Conservation (phyloP, 2,329 filamentous ascomycete genomes). For the Fusarium sp. region DNA sequence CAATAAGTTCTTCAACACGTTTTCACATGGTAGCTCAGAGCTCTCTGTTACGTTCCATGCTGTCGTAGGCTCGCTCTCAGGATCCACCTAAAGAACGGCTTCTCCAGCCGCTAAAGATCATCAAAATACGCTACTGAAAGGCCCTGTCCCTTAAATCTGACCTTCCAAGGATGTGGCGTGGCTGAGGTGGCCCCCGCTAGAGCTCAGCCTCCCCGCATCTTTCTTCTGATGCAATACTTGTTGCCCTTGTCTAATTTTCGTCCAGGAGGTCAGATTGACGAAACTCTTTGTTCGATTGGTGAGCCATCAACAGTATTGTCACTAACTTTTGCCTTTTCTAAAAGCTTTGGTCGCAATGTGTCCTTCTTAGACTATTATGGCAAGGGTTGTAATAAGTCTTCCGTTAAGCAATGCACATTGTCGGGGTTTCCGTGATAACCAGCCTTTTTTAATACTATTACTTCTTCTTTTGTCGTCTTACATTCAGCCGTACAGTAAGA, state of each 20-base stretch:
- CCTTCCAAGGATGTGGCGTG: constrained; percentile 27
- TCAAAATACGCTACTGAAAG: constrained; percentile 6
- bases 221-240: constrained; percentile 1
- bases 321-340: neutral
- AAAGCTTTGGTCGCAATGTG: neutral
- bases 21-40: neutral
- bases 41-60: constrained; percentile 6
- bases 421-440: neutral
- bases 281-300: neutral
- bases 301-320: neutral
- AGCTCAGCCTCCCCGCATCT: constrained; percentile 35
- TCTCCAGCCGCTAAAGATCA: constrained; percentile 10
- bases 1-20: neutral
- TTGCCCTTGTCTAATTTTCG: constrained; percentile 1
- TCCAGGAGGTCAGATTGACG: neutral
- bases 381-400: neutral
- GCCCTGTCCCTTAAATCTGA: constrained; percentile 12
- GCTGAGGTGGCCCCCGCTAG: constrained; percentile 20
- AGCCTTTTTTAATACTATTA: neutral
- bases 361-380: neutral
- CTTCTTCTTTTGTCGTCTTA: neutral
- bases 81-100: constrained; percentile 4
- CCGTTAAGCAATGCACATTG: neutral
- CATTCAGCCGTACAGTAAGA: neutral
- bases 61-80: neutral